Evolutionary conservation across 2,329 filamentous ascomycete genomes (phyloP), one percentile per base, ranked within the genome.

Genomic region (Colletotrichum abscissum): DNA sequence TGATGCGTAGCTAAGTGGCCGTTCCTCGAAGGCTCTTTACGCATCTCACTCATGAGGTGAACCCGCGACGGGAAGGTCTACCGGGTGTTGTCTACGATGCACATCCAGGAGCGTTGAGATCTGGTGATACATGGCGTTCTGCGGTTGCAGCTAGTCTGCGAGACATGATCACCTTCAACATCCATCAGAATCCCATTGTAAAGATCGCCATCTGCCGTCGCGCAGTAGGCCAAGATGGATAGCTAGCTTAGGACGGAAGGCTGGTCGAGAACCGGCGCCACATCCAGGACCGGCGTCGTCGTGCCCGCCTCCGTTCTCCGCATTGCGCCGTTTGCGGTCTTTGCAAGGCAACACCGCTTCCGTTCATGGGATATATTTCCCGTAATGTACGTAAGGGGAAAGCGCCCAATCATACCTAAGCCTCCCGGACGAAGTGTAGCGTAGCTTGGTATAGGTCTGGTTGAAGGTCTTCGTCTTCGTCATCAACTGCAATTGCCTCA

Each of bases 231-330:
- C 19, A 54, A 35, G 42, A 30, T 42, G 14, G 42, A 30, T 42
- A 42, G 42, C n/a, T 26, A 42, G 65, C 30, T 60, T n/a, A 19
- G 42, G 42, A 11, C 14, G 35, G 28, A 52, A 26, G 59, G 35
- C 38, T 59, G 26, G 58, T 28, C 65, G 42, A 68, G 65, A 38
- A n/a, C 38, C 54, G 42, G 49, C 54, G 65, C 65, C 38, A 63
- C 60, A 35, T 54, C 56, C 42, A 67, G 55, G 8, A 63, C 30
- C 22, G 63, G 8, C 57, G 24, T 62, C 30, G 46, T 33, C 46
- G 46, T 42, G 38, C n/a, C n/a, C 33, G 46, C 28, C 28, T 33
- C 46, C 46, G 28, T 22, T 35, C 12, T 22, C 60, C 28, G 28
- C 42, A 33, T 28, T 54, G 24, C 19, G 28, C 62, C 46, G 62